A percentile compares a stretch with the other conserved stretches of the same genome.
Conservation (phyloP, 208 protist genomes). For the Endotrypanum monterogeii region DNA sequence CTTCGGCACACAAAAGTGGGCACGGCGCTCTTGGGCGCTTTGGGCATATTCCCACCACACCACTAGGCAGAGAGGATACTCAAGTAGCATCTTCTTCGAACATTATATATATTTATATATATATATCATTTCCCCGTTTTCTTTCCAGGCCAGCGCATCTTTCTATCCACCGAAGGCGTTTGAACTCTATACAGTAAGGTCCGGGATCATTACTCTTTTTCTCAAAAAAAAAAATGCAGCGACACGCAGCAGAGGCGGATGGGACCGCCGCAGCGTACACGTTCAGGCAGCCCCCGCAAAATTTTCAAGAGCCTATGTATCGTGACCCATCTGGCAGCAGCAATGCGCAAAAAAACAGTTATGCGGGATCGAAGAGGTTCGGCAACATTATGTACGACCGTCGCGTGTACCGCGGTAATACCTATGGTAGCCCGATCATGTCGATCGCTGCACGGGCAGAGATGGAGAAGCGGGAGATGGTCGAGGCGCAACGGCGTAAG, state of each 20-base stretch:
- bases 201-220: not conserved
- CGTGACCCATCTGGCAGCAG: constrained; percentile 52
- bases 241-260: constrained; percentile 34
- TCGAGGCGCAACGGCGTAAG: constrained; percentile 58
- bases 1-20: not conserved
- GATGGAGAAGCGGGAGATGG: constrained; percentile 65
- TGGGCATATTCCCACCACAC: not conserved
- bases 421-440: constrained; percentile 91
- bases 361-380: constrained; percentile 52
- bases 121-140: not conserved
- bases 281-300: constrained; percentile 89
- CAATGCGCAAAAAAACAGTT: not conserved
- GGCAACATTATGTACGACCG: constrained; percentile 97
- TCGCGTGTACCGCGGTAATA: constrained; percentile 95
- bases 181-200: not conserved
- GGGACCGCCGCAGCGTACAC: constrained; percentile 80
- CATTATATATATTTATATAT: no score
- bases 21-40: not conserved
- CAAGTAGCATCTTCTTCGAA: no score
- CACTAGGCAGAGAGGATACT: not conserved
- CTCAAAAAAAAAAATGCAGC: constrained; percentile 50
- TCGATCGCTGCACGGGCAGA: constrained; percentile 75
- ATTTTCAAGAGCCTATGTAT: constrained; percentile 80
- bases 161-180: not conserved
- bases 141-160: not conserved